These are phyloP conservation scores for Salix exigua DNA, from an alignment of 345 rosid species.

Conservation along the genomic window DNA sequence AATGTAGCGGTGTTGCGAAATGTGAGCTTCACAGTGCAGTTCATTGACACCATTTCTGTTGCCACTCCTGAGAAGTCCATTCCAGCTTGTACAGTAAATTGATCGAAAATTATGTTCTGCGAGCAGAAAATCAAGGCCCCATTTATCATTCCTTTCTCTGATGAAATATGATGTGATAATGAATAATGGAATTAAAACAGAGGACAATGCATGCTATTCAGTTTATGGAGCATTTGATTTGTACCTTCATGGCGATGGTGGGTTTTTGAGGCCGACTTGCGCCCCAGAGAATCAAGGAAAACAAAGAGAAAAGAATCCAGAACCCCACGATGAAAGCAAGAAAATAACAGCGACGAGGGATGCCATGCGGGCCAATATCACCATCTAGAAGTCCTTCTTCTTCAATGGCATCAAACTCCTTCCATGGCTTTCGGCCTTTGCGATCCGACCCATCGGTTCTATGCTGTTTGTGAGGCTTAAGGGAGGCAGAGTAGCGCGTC, in stretches of 20 bases:
- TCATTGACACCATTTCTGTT: conserved; percentile 61
- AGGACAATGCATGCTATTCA: neutral
- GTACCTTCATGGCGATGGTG: conserved; percentile 55
- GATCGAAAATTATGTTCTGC: conserved; percentile 52
- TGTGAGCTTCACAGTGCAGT: conserved; percentile 51
- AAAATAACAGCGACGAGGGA: conserved; percentile 50
- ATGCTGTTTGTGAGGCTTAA: conserved; percentile 31
- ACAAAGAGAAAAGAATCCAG: conserved; percentile 43
- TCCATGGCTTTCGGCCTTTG: conserved; percentile 34
- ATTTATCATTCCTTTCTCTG: neutral
- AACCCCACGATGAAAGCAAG: conserved; percentile 51
- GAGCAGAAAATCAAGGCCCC: neutral
- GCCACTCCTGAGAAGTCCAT: conserved; percentile 59
- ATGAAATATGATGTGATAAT: neutral
- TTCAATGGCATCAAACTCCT: conserved; percentile 66
- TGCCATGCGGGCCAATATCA: conserved; percentile 17
- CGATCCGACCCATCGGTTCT: conserved; percentile 23
- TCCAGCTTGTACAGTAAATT: conserved; percentile 63
- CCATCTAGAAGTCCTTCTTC: conserved; percentile 58
- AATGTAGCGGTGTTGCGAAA: conserved; percentile 59
- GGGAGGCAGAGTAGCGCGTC: conserved; percentile 55
- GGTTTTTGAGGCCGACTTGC: conserved; percentile 67
- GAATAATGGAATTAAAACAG: neutral
- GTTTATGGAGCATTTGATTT: neutral
- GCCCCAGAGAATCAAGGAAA: conserved; percentile 67